Percentiles rank a stretch among this genome's conserved stretches.
These are phyloP conservation scores for Hydnomerulius pinastri DNA, from an alignment of 768 basidiomycete genomes.

Conservation along the genomic window DNA sequence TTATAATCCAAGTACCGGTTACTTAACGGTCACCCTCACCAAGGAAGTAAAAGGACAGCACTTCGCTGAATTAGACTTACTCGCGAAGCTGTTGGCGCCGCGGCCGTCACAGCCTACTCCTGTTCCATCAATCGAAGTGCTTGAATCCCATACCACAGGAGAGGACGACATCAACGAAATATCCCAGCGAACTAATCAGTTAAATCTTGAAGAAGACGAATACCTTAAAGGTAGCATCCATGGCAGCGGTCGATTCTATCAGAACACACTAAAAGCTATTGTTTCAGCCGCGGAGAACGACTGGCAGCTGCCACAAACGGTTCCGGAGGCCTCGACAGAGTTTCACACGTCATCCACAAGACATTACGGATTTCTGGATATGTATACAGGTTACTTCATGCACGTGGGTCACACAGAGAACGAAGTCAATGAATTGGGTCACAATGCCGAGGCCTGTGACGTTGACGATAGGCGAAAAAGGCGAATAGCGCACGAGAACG, in stretches of 20 bases:
- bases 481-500: slow-evolving; percentile 64
- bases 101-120: slow-evolving; percentile 40
- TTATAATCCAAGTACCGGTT: slow-evolving; percentile 81
- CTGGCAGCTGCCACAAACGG: slow-evolving; percentile 73
- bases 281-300: slow-evolving; percentile 69
- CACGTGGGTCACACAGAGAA: slow-evolving; percentile 76
- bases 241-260: neutral
- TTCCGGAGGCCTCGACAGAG: slow-evolving; percentile 43
- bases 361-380: slow-evolving; percentile 76
- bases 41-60: slow-evolving; percentile 67
- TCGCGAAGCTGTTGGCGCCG: slow-evolving; percentile 78
- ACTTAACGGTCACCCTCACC: slow-evolving; percentile 69
- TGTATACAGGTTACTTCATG: slow-evolving; percentile 73
- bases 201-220: slow-evolving; percentile 57
- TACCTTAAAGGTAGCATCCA: slow-evolving; percentile 52
- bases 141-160: slow-evolving; percentile 32
- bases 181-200: slow-evolving; percentile 40
- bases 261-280: slow-evolving; percentile 4
- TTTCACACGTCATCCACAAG: slow-evolving; percentile 44
- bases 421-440: slow-evolving; percentile 79
- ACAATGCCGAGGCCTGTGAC: slow-evolving; percentile 59
- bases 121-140: slow-evolving; percentile 58
- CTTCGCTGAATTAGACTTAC: slow-evolving; percentile 77
- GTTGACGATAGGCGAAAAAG: slow-evolving; percentile 50
- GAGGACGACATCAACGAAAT: slow-evolving; percentile 42